Evolutionary conservation across 2,329 filamentous ascomycete genomes (phyloP), one percentile per base, ranked within the genome.

Genomic region (Fusarium coicis): DNA sequence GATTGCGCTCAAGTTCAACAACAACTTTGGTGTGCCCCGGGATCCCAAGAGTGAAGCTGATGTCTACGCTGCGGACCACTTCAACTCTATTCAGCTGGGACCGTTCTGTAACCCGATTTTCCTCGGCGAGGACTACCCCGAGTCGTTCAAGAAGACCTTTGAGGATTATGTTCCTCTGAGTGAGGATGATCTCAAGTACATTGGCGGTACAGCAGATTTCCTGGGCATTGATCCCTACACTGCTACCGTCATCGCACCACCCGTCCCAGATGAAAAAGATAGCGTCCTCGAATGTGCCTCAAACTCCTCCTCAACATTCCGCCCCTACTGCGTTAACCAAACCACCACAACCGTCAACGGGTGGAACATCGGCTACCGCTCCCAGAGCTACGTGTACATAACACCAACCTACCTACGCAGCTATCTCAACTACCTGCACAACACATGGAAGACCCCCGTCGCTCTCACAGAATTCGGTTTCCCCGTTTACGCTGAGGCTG

Each of bases 211-310:
- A 0, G 83, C 85, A 7, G 89, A 91, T 77, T 87, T 90, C 62
- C 83, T 89, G 43, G 87, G 84, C 11, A 85, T 91, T 42, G 88
- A 91, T 70, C 86, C 88, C 0, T 91, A 91, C 79, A 89, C 87
- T 0, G 85, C 87, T 0, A 87, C 85, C 0, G 85, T 89, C 1
- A 85, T 89, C n/a, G 83, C 85, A 4, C 83, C 85, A 0, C 85
- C 87, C 0, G 76, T 74, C 1, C 64, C 75, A 11, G 77, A 80
- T 10, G 70, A 77, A 39, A 73, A 67, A 18, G 80, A 79, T 14
- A 87, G 86, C 4, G 83, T 89, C 50, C 79, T 81, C 0, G 82
- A 82, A 10, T 91, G 89, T 73, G 82, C 85, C 3, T 68, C 80
- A 11, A 86, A 90, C 74, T 72, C 78, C 4, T 83, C 81, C 10